These are phyloP conservation scores for Pseudevernia furfuracea DNA, from an alignment of 495 filamentous ascomycete genomes.

Conservation along the genomic window DNA sequence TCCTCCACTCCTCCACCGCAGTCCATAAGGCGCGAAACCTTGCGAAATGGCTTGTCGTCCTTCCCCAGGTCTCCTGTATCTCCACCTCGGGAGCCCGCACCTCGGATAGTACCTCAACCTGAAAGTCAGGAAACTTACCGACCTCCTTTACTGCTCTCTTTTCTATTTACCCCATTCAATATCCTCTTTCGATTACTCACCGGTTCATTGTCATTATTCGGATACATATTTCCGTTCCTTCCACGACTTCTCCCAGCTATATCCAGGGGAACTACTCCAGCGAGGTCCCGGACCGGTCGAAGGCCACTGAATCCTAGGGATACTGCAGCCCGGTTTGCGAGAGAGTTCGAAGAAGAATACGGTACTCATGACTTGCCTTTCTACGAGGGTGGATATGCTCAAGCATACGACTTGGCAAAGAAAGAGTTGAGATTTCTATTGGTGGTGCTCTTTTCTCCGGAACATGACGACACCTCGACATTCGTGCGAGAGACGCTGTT, in stretches of 20 bases:
- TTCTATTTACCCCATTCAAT: constrained; percentile 77
- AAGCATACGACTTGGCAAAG: constrained; percentile 81
- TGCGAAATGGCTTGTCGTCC: constrained; percentile 51
- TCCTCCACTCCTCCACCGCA: constrained; percentile 46
- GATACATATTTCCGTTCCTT: constrained; percentile 71
- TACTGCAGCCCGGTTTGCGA: constrained; percentile 77
- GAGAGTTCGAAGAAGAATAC: constrained; percentile 92
- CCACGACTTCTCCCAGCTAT: constrained; percentile 55
- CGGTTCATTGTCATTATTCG: constrained; percentile 55
- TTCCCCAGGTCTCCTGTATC: constrained; percentile 31
- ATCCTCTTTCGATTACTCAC: constrained; percentile 62
- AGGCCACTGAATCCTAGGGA: constrained; percentile 72
- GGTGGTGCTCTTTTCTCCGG: constrained; percentile 76
- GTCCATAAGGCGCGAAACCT: constrained; percentile 58
- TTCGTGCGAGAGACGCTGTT: constrained; percentile 80
- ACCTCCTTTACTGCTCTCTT: constrained; percentile 63
- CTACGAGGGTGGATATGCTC: constrained; percentile 79
- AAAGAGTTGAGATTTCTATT: constrained; percentile 83
- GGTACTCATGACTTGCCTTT: constrained; percentile 61
- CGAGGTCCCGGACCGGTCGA: constrained; percentile 56
- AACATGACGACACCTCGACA: constrained; percentile 83
- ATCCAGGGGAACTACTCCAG: constrained; percentile 36
- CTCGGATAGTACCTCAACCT: constrained; percentile 70
- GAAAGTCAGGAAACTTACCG: constrained; percentile 54
- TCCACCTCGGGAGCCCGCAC: constrained; percentile 54